Conservation (phyloP, 176 grass and related monocot species). For the Eragrostis curvula region DNA sequence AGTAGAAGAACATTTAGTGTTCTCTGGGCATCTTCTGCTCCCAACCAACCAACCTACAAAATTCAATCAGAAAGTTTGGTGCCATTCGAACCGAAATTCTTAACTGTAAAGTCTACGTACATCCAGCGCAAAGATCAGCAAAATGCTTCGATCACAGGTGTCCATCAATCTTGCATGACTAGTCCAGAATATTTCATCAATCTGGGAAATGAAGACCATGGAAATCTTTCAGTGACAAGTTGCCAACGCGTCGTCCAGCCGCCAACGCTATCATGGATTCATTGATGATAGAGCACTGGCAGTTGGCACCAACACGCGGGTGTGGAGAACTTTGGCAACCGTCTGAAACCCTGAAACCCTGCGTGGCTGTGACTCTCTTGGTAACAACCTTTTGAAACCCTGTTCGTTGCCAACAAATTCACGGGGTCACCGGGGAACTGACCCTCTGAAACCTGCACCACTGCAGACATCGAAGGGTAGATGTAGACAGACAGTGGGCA, state of each 20-base stretch:
- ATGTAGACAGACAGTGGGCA: neutral
- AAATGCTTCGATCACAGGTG: constrained; percentile 8
- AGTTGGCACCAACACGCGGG: neutral
- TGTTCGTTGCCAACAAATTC: neutral
- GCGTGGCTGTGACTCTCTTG: neutral
- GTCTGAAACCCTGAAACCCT: constrained; percentile 18
- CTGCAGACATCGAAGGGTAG: neutral
- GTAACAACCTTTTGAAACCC: neutral
- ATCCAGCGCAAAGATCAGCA: constrained; percentile 7
- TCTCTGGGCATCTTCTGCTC: constrained; percentile 4
- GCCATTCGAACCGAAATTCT: constrained; percentile 11
- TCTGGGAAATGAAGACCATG: neutral
- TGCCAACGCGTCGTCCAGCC: constrained; percentile 20
- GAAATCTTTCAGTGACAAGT: neutral
- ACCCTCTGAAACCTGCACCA: neutral
- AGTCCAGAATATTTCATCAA: neutral
- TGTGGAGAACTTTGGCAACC: neutral
- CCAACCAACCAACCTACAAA: constrained; percentile 27
- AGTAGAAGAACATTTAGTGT: neutral
- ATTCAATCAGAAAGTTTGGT: neutral
- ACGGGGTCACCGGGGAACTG: neutral
- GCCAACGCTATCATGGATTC: constrained; percentile 3
- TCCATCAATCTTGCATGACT: constrained; percentile 26
- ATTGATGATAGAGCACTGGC: neutral
- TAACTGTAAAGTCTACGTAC: constrained; percentile 19